phyloP scores from a whole-genome alignment of 208 protist species.

The Leptomonas seymouri region DNA sequence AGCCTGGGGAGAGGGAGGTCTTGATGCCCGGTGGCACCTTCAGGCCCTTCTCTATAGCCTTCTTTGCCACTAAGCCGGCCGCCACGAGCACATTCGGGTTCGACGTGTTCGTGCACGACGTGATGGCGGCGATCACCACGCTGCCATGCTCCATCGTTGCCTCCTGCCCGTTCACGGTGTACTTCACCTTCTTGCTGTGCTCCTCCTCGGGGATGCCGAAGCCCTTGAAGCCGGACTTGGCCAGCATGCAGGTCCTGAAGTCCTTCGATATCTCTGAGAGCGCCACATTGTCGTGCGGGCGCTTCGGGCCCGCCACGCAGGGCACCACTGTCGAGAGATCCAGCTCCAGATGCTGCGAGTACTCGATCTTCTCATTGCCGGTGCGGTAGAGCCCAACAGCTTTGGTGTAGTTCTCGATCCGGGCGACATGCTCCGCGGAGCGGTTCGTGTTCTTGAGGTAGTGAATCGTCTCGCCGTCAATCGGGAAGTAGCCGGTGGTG shows the following conservation, averaged over 20 bases:
- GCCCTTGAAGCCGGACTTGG: conserved; percentile 95
- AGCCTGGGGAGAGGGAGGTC: conserved; percentile 95
- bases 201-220: conserved; percentile 91
- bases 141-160: conserved; percentile 91
- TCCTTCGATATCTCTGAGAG: conserved; percentile 92
- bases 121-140: conserved; percentile 97
- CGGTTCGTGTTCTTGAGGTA: conserved; percentile 93
- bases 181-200: conserved; percentile 71
- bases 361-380: conserved; percentile 80
- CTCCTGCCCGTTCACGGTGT: conserved; percentile 82
- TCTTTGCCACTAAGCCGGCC: conserved; percentile 94
- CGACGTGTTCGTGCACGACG: conserved; percentile 96
- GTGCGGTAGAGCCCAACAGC: conserved; percentile 87
- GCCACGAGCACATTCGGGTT: conserved; percentile 96
- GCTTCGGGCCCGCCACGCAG: conserved; percentile 94
- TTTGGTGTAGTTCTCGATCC: conserved; percentile 93
- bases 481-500: conserved; percentile 96
- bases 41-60: conserved; percentile 92
- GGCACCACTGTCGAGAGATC: conserved; percentile 92
- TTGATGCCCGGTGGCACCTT: conserved; percentile 92
- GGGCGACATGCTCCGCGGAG: conserved; percentile 71
- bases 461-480: conserved; percentile 93
- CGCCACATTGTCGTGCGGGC: conserved; percentile 95
- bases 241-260: conserved; percentile 91
- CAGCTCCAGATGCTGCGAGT: conserved; percentile 90